Conservation (phyloP, 441 rosid species). For the Populus hybrid region DNA sequence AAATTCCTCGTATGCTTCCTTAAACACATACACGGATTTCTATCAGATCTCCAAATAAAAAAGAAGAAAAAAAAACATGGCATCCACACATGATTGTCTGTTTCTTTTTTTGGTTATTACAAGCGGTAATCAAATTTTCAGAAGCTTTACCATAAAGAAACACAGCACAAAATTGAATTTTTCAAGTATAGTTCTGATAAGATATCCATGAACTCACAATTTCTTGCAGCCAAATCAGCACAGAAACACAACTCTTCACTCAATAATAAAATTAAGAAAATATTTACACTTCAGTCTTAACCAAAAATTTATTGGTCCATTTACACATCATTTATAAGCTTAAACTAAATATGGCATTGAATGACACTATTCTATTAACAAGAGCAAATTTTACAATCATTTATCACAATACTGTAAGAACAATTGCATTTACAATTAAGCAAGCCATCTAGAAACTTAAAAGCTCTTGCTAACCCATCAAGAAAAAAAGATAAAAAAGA, state of each 20-base stretch:
- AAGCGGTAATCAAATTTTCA: not conserved
- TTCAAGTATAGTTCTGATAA: not conserved
- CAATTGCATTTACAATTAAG: not conserved
- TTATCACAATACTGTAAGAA: too few species aligned
- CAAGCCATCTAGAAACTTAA: not conserved
- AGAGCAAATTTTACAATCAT: too few species aligned
- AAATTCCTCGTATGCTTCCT: conserved; percentile 99
- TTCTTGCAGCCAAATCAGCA: not conserved
- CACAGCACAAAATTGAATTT: not conserved
- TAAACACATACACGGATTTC: conserved; percentile 40
- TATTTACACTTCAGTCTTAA: not conserved
- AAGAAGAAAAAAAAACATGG: not conserved
- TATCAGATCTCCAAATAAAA: conserved; percentile 22
- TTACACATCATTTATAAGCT: not conserved
- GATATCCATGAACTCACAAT: not conserved
- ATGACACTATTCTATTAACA: not conserved
- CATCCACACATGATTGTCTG: not conserved
- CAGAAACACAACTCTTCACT: not conserved
- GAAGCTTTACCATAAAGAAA: not conserved
- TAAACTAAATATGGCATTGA: not conserved
- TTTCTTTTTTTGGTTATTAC: not conserved
- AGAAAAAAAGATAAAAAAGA: too few species aligned
- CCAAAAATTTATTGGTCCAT: not conserved
- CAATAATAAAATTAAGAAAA: not conserved
- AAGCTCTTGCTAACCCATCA: not conserved